Base-by-base conservation (phyloP, 2,329 filamentous ascomycete species). In the Fusarium papillatum region DNA sequence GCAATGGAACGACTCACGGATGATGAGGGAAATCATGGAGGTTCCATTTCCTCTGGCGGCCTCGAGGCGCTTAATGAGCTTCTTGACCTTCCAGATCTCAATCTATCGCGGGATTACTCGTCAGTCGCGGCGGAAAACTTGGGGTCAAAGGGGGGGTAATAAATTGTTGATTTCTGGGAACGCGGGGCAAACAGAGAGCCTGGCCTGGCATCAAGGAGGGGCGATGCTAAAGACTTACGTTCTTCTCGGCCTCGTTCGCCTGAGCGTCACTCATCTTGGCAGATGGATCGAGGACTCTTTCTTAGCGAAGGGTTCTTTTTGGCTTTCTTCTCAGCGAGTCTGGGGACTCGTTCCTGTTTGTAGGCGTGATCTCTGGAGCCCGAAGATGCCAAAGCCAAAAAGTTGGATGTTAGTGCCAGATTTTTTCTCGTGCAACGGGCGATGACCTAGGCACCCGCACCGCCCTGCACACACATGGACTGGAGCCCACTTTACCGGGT, bases 21-120 rank as follows among this genome's bases (percentile, higher is more conserved):
- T 98, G 82, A 99, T 98, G 86, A 99, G 92, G 77, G 96, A 98
- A 87, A 99, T 99, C 97, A 99, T 99, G 89, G 94, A 96, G 77
- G 97, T 99, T 88, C 97, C 97, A 92, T 99, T 99, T 85, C 97
- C 97, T 85, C 97, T 92, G 80, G 97, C 97, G 75, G 95, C 94
- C 87, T 98, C 97, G 81, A 99, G 95, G 82, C 97, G 95, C 89
- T 98, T 99, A 88, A 99, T 98, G 84, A 99, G 90, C 90, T 99
- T 99, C 92, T 99, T 99, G 84, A 99, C 96, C 93, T 99, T 98
- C 95, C 94, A 96, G 88, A 93, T 93, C 87, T 93, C 92, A 82
- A 93, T 93, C 90, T 92, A 78, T 78, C 57, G 59, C 41, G 41
- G 53, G 59, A 60, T 57, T 68, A 39, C 57, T 65, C 62, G 77